Conservation (phyloP, 2,329 filamentous ascomycete species). For the Phialophora verrucosa region DNA sequence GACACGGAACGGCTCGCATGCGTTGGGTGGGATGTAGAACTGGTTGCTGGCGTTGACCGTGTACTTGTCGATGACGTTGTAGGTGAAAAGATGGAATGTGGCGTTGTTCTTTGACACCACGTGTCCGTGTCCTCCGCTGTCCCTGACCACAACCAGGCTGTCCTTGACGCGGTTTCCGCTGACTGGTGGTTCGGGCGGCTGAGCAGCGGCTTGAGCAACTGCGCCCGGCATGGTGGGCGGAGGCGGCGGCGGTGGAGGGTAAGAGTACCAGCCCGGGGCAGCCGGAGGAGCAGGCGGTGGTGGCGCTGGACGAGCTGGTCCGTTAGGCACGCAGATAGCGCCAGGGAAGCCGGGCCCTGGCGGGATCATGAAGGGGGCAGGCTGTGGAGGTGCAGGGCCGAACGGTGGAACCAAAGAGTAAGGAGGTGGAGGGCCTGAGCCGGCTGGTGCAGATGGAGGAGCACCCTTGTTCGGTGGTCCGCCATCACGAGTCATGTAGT, state of each 20-base stretch:
- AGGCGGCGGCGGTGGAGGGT: constrained; percentile 17
- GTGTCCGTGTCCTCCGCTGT: constrained; percentile 30
- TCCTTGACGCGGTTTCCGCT: constrained; percentile 39
- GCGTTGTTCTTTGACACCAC: constrained; percentile 30
- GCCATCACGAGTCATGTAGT: constrained; percentile 43
- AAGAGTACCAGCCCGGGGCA: background rate
- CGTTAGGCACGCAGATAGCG: constrained; percentile 32
- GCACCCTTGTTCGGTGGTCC: constrained; percentile 43
- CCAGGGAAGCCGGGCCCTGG: constrained; percentile 31
- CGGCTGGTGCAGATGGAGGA: constrained; percentile 38
- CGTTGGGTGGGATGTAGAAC: constrained; percentile 55
- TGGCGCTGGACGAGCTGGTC: constrained; percentile 19
- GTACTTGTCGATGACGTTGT: constrained; percentile 36
- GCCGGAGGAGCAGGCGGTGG: constrained; percentile 5
- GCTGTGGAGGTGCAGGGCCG: constrained; percentile 15
- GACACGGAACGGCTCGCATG: constrained; percentile 60
- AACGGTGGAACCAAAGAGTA: constrained; percentile 19
- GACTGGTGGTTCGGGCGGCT: constrained; percentile 33
- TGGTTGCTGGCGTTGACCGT: constrained; percentile 42
- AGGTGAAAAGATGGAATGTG: constrained; percentile 49
- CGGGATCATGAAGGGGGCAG: constrained; percentile 29
- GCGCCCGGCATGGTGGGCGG: constrained; percentile 20
- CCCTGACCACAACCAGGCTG: constrained; percentile 30
- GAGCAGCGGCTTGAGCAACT: constrained; percentile 25
- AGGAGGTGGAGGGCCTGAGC: constrained; percentile 23